Evolutionary conservation across 345 rosid genomes (phyloP), one percentile per base, ranked within the genome.

Genomic region (Euphorbia tirucalli): DNA sequence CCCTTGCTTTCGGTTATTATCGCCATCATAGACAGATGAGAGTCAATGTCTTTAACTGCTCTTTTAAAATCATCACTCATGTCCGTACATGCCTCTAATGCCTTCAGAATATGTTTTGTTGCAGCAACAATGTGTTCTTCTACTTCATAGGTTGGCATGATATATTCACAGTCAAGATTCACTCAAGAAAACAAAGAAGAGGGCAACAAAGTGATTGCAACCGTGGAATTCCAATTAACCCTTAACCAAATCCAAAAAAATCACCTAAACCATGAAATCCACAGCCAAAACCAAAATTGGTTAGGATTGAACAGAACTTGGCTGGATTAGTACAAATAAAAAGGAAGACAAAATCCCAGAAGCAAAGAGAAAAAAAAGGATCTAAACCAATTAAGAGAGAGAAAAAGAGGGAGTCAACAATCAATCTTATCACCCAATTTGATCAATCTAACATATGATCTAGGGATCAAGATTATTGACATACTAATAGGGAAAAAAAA

Each of bases 91-190:
- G 80, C 79, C 65, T 80, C 86, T 46, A 90, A 73, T 49, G 89
- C 93, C 85, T 85, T 86, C 65, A 90, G 30, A 35, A 88, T 62
- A 71, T 86, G 88, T 72, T 75, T 81, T 65, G 85, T 80, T 1
- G 98, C 94, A 25, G 89, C 86, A 30, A 89, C 68, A 49, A 92
- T 77, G 71, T 90, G 97, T 59, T 80, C 82, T 76, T 91, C 88
- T 54, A 79, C 87, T 75, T 88, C 93, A 60, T 41, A 71, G 79
- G 72, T 74, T 22, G 79, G 30, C 27, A 74, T 39, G 55, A 46
- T 18, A 43, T 78, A 69, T 74, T 70, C 73, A 61, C 61, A 62
- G 69, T 30, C 13, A 11, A 24, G 63, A 69, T 54, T 64, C 54
- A 43, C 44, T 56, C 14, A 64, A 65, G 49, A 52, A 56, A 64